Evolutionary conservation across 306 rosid species (phyloP).

Genomic region (Abrus pulchellus): DNA sequence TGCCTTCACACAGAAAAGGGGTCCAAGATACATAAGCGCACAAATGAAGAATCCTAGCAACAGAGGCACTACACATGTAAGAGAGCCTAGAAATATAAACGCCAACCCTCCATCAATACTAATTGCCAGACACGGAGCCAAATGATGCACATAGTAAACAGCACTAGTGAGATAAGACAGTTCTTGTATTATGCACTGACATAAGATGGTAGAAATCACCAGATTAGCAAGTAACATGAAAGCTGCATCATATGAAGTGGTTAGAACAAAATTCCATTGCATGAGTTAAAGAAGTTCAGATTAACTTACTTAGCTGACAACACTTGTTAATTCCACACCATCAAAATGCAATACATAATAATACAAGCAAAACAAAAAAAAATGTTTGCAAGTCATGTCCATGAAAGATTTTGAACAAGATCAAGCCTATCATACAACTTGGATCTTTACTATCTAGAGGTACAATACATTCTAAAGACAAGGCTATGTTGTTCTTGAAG

Average conservation of each 20-base stretch:
- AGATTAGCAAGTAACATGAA: constrained; percentile 1
- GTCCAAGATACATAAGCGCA: background rate
- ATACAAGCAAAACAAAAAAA: background rate
- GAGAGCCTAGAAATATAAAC: constrained; percentile 26
- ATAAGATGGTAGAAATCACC: constrained; percentile 20
- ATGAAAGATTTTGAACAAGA: constrained; percentile 27
- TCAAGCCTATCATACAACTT: background rate
- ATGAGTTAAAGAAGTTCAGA: constrained; percentile 8
- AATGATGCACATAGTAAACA: background rate
- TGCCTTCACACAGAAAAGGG: constrained; percentile 4
- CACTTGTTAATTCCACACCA: background rate
- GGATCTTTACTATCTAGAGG: constrained; percentile 2
- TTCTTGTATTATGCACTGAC: constrained; percentile 5
- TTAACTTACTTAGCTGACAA: constrained; percentile 8
- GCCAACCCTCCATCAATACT: constrained; percentile 8
- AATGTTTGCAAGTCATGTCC: background rate
- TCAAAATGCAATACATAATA: constrained; percentile 13
- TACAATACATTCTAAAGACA: background rate
- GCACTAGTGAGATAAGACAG: background rate
- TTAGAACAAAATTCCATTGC: constrained; percentile 3
- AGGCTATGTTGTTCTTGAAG: background rate
- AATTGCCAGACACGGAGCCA: constrained; percentile 1
- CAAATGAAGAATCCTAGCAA: background rate
- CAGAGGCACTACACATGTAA: background rate
- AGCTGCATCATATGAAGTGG: constrained; percentile 22